Evolutionary conservation across 352 stramenopile genomes (phyloP), one percentile per base, ranked within the genome.

Genomic region (Globisporangium yorkense): DNA sequence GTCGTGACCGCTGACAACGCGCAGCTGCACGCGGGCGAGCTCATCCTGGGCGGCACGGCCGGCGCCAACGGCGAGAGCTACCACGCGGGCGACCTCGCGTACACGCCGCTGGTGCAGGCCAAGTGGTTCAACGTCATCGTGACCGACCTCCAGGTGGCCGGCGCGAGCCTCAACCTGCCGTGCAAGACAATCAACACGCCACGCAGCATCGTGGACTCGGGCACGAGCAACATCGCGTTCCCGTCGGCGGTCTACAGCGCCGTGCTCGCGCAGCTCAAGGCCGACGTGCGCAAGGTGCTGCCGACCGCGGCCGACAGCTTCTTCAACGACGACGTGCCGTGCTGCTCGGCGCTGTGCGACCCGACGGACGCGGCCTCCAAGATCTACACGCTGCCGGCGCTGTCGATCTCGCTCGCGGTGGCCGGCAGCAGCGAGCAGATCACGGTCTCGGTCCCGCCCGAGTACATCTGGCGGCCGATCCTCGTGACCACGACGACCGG

Each of bases 381-480:
- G 48, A 75, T 93, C 21, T 84, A 88, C 47, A 70, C 59, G n/a
- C 51, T 93, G 4, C 84, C 84, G 20, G 66, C 75, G 20, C 56
- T 93, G 29, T 75, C 72, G 2, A 69, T 93, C 43, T 82, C 81
- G 31, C 63, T 93, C 2, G 84, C 84, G 7, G 60, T 86, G 0
- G 68, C 84, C 29, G 68, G 47, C 50, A 70, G 66, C 3, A 72
- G 63, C 0, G 61, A 92, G 62, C 75, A 88, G 56, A 79, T 94
- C 63, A 91, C 79, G 5, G 53, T 94, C 21, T 77, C 76, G 27
- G 84, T 94, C 56, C 81, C 84, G 24, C 74, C 81, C 7, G 72
- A 89, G 72, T 92, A 92, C 59, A 87, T 92, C 65, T 94, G 84
- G 84, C 80, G 84, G 1, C 84, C 84, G n/a, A 69, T 94, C 45